Conservation (phyloP, 805 yeast species). For the Teunomyces tritomae region DNA sequence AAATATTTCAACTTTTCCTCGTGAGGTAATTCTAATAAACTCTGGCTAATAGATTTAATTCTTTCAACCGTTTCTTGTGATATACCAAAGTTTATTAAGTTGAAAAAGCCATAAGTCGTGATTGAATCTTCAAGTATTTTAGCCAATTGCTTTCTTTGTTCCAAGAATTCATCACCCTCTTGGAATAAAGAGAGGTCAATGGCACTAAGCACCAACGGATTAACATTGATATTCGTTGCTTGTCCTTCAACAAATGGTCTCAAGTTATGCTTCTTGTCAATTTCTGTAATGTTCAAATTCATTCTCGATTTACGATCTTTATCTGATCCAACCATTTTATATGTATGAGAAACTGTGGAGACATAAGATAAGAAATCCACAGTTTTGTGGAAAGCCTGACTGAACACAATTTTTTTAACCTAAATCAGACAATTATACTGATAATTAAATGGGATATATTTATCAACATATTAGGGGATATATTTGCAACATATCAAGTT, state of each 20-base stretch:
- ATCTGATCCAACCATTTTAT: background rate
- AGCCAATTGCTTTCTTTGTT: constrained; percentile 7
- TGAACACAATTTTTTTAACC: background rate
- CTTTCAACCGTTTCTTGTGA: constrained; percentile 3
- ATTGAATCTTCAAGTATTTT: constrained; percentile 8
- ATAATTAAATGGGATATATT: too few species aligned
- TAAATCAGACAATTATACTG: too few species aligned
- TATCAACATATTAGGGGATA: too few species aligned
- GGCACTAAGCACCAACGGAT: constrained; percentile 7
- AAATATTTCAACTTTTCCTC: constrained; percentile 8
- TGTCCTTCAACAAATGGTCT: constrained; percentile 10
- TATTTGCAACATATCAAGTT: too few species aligned
- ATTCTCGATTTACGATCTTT: background rate
- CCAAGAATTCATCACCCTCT: constrained; percentile 6
- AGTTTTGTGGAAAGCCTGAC: too few species aligned
- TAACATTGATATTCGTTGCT: background rate
- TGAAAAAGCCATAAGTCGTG: constrained; percentile 9
- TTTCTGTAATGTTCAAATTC: background rate
- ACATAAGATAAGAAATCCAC: too few species aligned
- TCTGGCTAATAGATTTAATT: constrained; percentile 9
- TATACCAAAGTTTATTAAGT: constrained; percentile 10
- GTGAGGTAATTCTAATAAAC: constrained; percentile 8
- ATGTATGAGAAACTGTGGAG: background rate
- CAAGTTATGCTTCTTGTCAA: constrained; percentile 10
- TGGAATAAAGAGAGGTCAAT: constrained; percentile 8